Percentiles rank a stretch among this genome's conserved stretches.
Evolutionary conservation across 2,329 filamentous ascomycete species (phyloP).

Genomic region (Pestalotiopsis sp.): DNA sequence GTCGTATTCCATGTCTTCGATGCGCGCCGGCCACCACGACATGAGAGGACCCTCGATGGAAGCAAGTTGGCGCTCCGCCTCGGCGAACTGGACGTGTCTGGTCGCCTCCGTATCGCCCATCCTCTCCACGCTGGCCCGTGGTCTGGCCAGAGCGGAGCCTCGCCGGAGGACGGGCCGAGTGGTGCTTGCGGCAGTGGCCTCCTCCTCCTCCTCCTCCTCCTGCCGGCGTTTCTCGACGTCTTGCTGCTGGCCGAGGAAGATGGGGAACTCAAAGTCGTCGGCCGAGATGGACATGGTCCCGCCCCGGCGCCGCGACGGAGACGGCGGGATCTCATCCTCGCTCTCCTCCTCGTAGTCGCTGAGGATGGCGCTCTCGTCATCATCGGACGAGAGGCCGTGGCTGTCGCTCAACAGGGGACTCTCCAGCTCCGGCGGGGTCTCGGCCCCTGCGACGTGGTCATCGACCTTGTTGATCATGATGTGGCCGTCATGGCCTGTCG

Average conservation of each 20-base stretch:
- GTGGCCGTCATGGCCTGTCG: conserved; percentile 20
- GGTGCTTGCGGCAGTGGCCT: neutral
- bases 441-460: conserved; percentile 11
- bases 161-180: neutral
- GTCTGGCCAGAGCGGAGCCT: neutral
- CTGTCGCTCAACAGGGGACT: conserved; percentile 14
- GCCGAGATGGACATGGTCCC: conserved; percentile 20
- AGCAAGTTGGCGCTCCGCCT: conserved; percentile 14
- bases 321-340: conserved; percentile 21
- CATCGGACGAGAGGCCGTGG: conserved; percentile 18
- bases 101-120: neutral
- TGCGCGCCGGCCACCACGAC: conserved; percentile 29
- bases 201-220: conserved; percentile 15
- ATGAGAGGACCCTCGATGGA: conserved; percentile 25
- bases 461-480: conserved; percentile 24
- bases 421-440: conserved; percentile 19
- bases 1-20: conserved; percentile 24
- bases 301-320: conserved; percentile 16
- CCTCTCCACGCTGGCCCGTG: neutral
- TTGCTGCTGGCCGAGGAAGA: conserved; percentile 28
- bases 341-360: conserved; percentile 27
- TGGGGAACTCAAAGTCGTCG: conserved; percentile 28
- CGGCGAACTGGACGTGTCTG: conserved; percentile 12
- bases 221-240: conserved; percentile 17
- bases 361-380: conserved; percentile 21